Evolutionary conservation across 2,329 filamentous ascomycete genomes (phyloP), one percentile per base, ranked within the genome.

Genomic region (Botrytis deweyae): DNA sequence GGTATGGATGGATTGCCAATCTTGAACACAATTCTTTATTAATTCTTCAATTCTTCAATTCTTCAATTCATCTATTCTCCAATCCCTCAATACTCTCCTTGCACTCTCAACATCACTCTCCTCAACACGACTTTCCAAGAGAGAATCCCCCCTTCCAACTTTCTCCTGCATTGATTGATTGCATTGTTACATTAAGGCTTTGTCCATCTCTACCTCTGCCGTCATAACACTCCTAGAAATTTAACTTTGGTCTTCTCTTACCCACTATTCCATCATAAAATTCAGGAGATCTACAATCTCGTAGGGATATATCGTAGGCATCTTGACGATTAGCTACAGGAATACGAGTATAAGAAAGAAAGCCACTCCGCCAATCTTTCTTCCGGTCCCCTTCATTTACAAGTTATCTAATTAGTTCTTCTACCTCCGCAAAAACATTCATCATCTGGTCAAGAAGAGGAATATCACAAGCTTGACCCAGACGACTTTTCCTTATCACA

Each of bases 401-500:
- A 61, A 33, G 33, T 33, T 38, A 62, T 64, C 29, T 7, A 18
- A 16, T 12, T 10, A 16, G 16, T 18, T 49, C 22, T 52, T 14
- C 29, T 29, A 42, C 18, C 36, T 29, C 52, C 52, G 9, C 52
- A 9, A 25, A 22, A 29, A 29, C 38, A 22, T 42, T 20, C 36
- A 68, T 58, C 36, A 40, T 58, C n/a, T 18, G 44, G 18, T 22
- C 49, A 36, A 68, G 44, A 52, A 67, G 20, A 72, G 63, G 70
- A 65, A 36, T 58, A 58, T 69, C 49, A 44, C 49, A 69, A 69
- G 68, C 68, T 71, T 25, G 16, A 63, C 76, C 42, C 76, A 74
- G 74, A 76, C 77, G 76, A 76, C 76, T 70, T 55, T 55, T 33
- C 71, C 77, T 78, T 75, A 77, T 78, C 77, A 74, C 72, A 73